Percentiles rank a stretch among this genome's conserved stretches.
Evolutionary conservation across 2,329 filamentous ascomycete species (phyloP).

Genomic region (Gaeumannomyces tritici): DNA sequence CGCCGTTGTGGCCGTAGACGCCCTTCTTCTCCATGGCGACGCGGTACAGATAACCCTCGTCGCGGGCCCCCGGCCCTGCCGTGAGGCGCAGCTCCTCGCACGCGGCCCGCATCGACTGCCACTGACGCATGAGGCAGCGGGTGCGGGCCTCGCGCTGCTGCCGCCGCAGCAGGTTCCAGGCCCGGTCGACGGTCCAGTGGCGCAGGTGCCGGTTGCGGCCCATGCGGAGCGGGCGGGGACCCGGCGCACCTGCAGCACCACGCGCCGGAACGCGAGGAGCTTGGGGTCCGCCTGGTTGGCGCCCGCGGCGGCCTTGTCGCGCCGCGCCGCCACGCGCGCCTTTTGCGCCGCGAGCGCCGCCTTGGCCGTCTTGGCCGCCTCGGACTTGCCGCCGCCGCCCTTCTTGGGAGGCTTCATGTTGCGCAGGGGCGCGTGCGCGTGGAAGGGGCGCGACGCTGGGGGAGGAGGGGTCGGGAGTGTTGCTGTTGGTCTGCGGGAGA

Average conservation of each 20-base stretch:
- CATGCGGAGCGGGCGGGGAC: slow-evolving; percentile 69
- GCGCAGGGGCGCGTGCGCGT: background rate
- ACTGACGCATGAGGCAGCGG: slow-evolving; percentile 65
- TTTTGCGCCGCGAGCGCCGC: background rate
- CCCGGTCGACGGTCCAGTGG: slow-evolving; percentile 98
- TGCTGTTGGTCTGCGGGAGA: background rate
- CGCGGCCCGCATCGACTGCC: slow-evolving; percentile 73
- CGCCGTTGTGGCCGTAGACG: slow-evolving; percentile 58
- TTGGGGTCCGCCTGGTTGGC: slow-evolving; percentile 22
- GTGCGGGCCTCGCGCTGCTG: slow-evolving; percentile 55
- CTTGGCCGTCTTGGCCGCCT: background rate
- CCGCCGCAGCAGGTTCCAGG: slow-evolving; percentile 74
- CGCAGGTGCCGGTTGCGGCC: slow-evolving; percentile 78
- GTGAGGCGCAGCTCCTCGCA: slow-evolving; percentile 72
- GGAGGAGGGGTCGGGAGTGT: background rate
- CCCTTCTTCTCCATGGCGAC: slow-evolving; percentile 88
- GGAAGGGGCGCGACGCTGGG: background rate
- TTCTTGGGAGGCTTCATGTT: background rate
- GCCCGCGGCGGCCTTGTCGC: slow-evolving; percentile 3
- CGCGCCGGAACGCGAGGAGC: slow-evolving; percentile 21
- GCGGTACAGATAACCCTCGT: slow-evolving; percentile 68
- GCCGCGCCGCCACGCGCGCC: slow-evolving; percentile 7
- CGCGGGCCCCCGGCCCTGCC: slow-evolving; percentile 44
- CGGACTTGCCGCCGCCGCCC: background rate
- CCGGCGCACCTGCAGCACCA: slow-evolving; percentile 19